Evolutionary conservation across 2,329 filamentous ascomycete species (phyloP), one percentile per base, ranked within the genome.

Genomic region (Trichophyton benhamiae): DNA sequence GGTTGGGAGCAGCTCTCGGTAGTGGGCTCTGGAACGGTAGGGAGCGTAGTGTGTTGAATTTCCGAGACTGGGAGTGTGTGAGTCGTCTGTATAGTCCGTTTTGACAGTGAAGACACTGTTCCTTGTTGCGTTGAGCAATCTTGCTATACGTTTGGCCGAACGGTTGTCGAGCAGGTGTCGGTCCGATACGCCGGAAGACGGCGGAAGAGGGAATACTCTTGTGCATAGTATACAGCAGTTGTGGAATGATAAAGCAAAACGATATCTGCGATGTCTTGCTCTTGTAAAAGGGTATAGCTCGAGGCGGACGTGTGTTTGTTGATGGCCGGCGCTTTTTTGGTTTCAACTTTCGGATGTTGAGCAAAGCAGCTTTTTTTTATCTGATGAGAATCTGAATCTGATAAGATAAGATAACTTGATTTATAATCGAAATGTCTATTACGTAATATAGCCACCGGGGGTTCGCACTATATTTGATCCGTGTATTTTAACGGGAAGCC

Each of bases 351-450:
- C 3, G 9, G 33, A 30, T 7, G 36, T 22, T 41, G 38, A 25
- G 20, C 2, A 48, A 48, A 7, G 41, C 41, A 4, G 33, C 33
- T 38, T 13, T 48, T 48, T 48, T 48, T 59, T 59, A 59, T 59
- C 57, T 25, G 57, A 59, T 59, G 33, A 41, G 8, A 27, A 41
- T 5, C 20, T 33, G 57, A 5, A 58, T 58, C 55, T 42, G 57
- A 59, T 59, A 59, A 59, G 57, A 59, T 59, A 59, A 59, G 41
- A 48, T 48, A 48, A 17, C 7, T 44, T n/a, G 38, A 59, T 48
- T 48, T 33, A 2, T 33, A 15, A 48, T 25, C 17, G 15, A 48
- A 58, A 17, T 44, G 20, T 20, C 6, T 44, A 46, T 41, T 57
- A 52, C 17, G 22, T 52, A 52, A 52, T 2, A 20, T 20, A 6